These are phyloP conservation scores for Centella asiatica DNA, from an alignment of 129 eudicot species.

Conservation along the genomic window DNA sequence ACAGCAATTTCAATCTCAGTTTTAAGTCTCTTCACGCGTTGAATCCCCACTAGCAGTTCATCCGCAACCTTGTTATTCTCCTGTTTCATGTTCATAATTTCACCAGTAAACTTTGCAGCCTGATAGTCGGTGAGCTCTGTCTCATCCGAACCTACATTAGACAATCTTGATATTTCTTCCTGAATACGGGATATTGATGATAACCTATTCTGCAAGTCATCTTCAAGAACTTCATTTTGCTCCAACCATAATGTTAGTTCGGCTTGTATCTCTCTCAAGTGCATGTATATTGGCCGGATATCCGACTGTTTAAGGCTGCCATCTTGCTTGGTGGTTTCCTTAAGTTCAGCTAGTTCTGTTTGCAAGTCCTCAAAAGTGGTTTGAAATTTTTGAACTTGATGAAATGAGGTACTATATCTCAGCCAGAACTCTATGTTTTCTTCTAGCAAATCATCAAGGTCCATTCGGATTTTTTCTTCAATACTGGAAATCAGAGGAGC, in stretches of 20 bases:
- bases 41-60: conserved; percentile 43
- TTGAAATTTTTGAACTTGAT: conserved; percentile 64
- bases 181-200: conserved; percentile 44
- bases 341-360: conserved; percentile 36
- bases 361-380: conserved; percentile 44
- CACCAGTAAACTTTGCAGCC: conserved; percentile 69
- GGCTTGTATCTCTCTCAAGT: conserved; percentile 52
- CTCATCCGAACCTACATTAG: conserved; percentile 18
- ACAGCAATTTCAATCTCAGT: conserved; percentile 42
- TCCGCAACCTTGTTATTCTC: conserved; percentile 52
- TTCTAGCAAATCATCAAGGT: conserved; percentile 56
- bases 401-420: conserved; percentile 57
- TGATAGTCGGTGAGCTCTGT: conserved; percentile 33
- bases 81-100: conserved; percentile 61
- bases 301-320: conserved; percentile 28
- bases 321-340: conserved; percentile 28
- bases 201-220: conserved; percentile 52
- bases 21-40: conserved; percentile 35
- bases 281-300: conserved; percentile 56
- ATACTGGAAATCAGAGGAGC: conserved; percentile 23
- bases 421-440: conserved; percentile 65
- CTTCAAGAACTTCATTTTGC: conserved; percentile 46
- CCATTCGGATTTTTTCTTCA: conserved; percentile 45
- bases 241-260: conserved; percentile 66
- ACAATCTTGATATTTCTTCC: conserved; percentile 42